Percentiles rank a stretch among this genome's conserved stretches.
These are phyloP conservation scores for Artemisia tridentata DNA, from an alignment of 129 eudicot genomes.

Conservation along the genomic window DNA sequence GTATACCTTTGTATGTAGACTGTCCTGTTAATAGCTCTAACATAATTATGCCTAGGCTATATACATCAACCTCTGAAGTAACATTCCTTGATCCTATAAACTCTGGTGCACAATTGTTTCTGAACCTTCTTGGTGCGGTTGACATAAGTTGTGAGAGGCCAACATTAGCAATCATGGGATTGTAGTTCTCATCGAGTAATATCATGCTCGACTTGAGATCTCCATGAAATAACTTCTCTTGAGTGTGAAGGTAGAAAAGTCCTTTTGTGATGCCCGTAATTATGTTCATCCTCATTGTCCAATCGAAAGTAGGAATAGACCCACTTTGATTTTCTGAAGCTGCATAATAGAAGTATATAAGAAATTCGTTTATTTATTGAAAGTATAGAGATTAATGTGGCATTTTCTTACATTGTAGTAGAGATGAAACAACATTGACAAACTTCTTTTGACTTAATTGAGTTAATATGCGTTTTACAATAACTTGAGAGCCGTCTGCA, in stretches of 20 bases:
- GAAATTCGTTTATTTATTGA: neutral
- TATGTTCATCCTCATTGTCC: conserved; percentile 47
- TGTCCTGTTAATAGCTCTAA: conserved; percentile 55
- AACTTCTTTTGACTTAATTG: conserved; percentile 33
- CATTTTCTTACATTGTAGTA: conserved; percentile 43
- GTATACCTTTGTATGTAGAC: conserved; percentile 44
- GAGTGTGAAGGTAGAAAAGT: conserved; percentile 52
- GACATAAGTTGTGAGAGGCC: conserved; percentile 56
- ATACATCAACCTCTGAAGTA: conserved; percentile 51
- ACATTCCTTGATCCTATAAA: conserved; percentile 48
- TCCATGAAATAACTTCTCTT: conserved; percentile 54
- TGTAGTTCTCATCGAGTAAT: conserved; percentile 45
- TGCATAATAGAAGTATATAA: conserved; percentile 25
- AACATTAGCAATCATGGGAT: conserved; percentile 46
- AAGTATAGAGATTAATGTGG: neutral
- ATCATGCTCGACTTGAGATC: conserved; percentile 56
- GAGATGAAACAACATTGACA: conserved; percentile 45
- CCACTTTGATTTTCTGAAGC: conserved; percentile 30
- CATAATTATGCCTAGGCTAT: conserved; percentile 61
- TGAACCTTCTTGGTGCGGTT: neutral
- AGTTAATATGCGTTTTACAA: conserved; percentile 42
- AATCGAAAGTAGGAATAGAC: conserved; percentile 37
- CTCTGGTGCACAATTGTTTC: conserved; percentile 66
- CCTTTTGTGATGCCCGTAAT: conserved; percentile 53
- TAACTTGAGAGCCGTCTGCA: conserved; percentile 51